These are phyloP conservation scores for Talaromyces sp. DNA, from an alignment of 2,329 filamentous ascomycete genomes.

Conservation along the genomic window DNA sequence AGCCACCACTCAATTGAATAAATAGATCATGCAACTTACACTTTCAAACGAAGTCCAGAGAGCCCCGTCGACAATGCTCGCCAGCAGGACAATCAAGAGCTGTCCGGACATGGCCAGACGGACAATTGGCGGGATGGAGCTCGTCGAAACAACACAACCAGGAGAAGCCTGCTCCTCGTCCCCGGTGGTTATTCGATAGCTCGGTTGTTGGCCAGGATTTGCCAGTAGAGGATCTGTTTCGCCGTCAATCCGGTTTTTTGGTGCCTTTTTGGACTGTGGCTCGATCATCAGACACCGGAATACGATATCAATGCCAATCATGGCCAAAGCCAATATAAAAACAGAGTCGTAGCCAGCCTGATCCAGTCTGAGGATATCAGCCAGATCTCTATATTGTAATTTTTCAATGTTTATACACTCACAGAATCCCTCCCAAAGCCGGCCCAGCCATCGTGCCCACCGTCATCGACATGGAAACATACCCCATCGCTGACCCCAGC, in stretches of 20 bases:
- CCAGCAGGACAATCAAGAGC: conserved; percentile 42
- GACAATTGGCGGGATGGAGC: conserved; percentile 17
- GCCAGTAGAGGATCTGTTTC: conserved; percentile 12
- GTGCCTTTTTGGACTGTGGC: conserved; percentile 20
- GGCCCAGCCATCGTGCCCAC: conserved; percentile 56
- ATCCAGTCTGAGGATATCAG: conserved; percentile 16
- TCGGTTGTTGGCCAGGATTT: not conserved
- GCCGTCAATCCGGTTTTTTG: conserved; percentile 10
- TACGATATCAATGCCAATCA: conserved; percentile 55
- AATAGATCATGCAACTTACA: conserved; percentile 19
- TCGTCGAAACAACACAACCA: conserved; percentile 1
- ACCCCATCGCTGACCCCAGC: conserved; percentile 58
- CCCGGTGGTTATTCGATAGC: not conserved
- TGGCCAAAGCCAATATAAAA: conserved; percentile 34
- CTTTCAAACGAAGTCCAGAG: conserved; percentile 53
- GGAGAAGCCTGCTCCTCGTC: conserved; percentile 12
- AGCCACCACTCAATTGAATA: not conserved
- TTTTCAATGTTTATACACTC: not conserved
- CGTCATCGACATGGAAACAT: conserved; percentile 48
- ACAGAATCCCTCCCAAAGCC: conserved; percentile 31
- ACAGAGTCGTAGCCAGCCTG: conserved; percentile 26
- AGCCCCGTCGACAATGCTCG: conserved; percentile 45
- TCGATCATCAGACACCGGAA: conserved; percentile 60
- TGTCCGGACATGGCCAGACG: conserved; percentile 37
- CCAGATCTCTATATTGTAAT: not conserved